Conservation (phyloP, 139 green algal genomes). For the Picochlorum sp. region DNA sequence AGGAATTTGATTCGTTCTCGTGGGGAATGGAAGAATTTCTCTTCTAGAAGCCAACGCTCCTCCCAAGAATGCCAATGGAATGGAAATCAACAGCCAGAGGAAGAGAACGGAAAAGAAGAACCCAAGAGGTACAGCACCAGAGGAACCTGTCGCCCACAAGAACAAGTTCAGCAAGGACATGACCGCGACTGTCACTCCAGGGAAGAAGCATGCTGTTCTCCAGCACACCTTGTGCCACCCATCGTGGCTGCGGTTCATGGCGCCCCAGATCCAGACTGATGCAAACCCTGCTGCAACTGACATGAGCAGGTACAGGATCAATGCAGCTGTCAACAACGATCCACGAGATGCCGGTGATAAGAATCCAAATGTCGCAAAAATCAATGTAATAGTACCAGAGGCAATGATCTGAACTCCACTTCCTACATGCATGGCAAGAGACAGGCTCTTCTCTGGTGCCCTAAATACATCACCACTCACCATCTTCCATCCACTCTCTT, state of each 20-base stretch:
- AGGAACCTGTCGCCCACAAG: constrained; percentile 64
- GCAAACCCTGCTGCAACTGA: constrained; percentile 53
- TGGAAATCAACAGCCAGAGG: constrained; percentile 60
- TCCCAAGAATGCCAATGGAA: constrained; percentile 30
- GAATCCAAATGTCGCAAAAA: constrained; percentile 89
- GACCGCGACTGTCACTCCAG: constrained; percentile 67
- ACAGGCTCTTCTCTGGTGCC: constrained; percentile 42
- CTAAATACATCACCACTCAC: constrained; percentile 91
- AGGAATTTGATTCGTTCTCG: constrained; percentile 90
- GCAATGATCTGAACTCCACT: constrained; percentile 81
- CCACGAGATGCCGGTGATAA: constrained; percentile 84
- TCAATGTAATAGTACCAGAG: constrained; percentile 66
- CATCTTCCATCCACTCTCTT: constrained; percentile 96
- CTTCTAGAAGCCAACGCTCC: constrained; percentile 39
- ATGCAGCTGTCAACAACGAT: constrained; percentile 73
- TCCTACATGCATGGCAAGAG: constrained; percentile 60
- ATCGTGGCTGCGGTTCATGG: constrained; percentile 66
- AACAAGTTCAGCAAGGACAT: constrained; percentile 77
- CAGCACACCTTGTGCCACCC: constrained; percentile 50
- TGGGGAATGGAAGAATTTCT: constrained; percentile 48
- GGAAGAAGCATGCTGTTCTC: constrained; percentile 67
- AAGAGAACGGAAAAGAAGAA: constrained; percentile 82
- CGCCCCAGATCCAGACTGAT: constrained; percentile 70
- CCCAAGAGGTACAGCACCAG: constrained; percentile 72
- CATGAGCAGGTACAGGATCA: constrained; percentile 80